These are phyloP conservation scores for Dichomitus squalens DNA, from an alignment of 1,284 basidiomycete genomes.

Conservation along the genomic window DNA sequence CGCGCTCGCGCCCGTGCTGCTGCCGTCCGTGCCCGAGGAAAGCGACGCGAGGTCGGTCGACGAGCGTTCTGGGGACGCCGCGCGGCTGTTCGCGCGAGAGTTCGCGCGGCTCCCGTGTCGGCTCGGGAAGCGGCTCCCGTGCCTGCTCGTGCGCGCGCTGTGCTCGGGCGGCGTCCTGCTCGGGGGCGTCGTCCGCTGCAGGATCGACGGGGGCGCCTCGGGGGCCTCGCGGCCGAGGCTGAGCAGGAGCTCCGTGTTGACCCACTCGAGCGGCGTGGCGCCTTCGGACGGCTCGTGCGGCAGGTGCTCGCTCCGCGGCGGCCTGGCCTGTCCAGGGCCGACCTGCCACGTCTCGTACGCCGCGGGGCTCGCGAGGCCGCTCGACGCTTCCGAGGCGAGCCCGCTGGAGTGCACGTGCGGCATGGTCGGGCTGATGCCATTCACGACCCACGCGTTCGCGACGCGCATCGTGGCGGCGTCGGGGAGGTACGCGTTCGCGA, in stretches of 20 bases:
- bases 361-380: conserved; percentile 34
- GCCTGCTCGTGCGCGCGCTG: conserved; percentile 29
- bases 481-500: conserved; percentile 78
- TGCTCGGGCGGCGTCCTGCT: conserved; percentile 30
- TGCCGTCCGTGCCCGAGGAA: background rate
- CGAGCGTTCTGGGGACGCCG: conserved; percentile 50
- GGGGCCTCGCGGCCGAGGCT: conserved; percentile 51
- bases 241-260: conserved; percentile 79
- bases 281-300: conserved; percentile 30
- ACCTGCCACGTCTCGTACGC: conserved; percentile 31
- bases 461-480: conserved; percentile 68
- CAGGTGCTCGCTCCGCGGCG: conserved; percentile 30
- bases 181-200: conserved; percentile 29
- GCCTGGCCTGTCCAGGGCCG: conserved; percentile 11
- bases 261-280: conserved; percentile 64
- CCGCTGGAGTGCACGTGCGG: conserved; percentile 19
- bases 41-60: background rate
- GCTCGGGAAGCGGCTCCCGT: conserved; percentile 37
- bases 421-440: conserved; percentile 41
- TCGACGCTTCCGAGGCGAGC: conserved; percentile 24
- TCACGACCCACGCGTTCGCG: conserved; percentile 60
- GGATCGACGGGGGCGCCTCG: conserved; percentile 39
- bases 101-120: conserved; percentile 36
- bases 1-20: background rate
- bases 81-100: conserved; percentile 46